phyloP scores from a whole-genome alignment of 169 alveolate species.

The Babesia ovis region DNA sequence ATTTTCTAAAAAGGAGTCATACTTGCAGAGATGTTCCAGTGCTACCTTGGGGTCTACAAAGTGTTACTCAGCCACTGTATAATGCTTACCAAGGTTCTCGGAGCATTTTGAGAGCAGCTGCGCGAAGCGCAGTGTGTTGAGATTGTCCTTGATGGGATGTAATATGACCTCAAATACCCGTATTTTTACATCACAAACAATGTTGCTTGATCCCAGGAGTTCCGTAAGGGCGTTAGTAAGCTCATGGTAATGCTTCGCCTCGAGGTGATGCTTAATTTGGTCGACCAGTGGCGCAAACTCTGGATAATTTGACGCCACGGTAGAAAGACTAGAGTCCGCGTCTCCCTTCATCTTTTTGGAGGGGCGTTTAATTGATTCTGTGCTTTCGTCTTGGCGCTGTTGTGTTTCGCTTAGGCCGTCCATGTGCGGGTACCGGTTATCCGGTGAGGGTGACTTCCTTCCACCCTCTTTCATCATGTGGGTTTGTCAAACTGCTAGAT shows the following conservation, averaged over 20 bases:
- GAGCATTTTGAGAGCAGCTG: conserved; percentile 44
- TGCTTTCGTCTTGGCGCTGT: too few relatives aligned
- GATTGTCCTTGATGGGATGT: conserved; percentile 64
- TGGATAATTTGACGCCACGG: conserved; percentile 60
- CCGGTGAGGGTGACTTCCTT: too few relatives aligned
- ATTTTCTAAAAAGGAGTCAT: conserved; percentile 57
- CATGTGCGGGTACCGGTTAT: too few relatives aligned
- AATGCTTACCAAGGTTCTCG: conserved; percentile 51
- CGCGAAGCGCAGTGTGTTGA: conserved; percentile 58
- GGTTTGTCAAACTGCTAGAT: too few relatives aligned
- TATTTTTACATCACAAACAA: conserved; percentile 57
- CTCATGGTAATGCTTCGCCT: conserved; percentile 65
- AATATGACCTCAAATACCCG: conserved; percentile 62
- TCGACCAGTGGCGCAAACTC: conserved; percentile 45
- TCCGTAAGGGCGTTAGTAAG: conserved; percentile 54
- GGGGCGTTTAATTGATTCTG: too few relatives aligned
- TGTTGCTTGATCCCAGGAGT: conserved; percentile 14
- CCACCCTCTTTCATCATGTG: too few relatives aligned
- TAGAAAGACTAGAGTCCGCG: conserved; percentile 47
- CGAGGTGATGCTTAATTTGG: conserved; percentile 43
- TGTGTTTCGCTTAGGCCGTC: too few relatives aligned
- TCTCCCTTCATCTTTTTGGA: conserved; percentile 62
- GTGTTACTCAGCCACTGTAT: not conserved
- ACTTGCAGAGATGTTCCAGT: conserved; percentile 66
- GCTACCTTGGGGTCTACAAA: conserved; percentile 59